Conservation (phyloP, 2,329 filamentous ascomycete genomes). For the Venturia effusa region DNA sequence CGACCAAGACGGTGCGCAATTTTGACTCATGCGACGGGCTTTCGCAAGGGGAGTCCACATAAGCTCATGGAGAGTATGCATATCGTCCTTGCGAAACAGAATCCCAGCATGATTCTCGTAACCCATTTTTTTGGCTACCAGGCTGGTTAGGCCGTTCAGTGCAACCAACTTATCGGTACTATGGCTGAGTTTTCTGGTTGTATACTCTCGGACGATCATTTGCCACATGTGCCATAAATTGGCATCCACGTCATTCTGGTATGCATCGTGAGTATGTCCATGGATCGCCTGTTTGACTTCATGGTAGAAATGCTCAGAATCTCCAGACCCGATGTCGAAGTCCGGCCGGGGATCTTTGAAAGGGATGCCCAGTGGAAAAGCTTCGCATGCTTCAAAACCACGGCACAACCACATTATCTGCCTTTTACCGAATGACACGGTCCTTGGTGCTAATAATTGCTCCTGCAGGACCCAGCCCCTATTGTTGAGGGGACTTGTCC, state of each 20-base stretch:
- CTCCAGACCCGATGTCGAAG: neutral
- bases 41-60: neutral
- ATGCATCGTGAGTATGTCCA: neutral
- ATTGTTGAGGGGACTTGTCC: neutral
- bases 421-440: constrained; percentile 14
- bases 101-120: neutral
- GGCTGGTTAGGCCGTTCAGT: neutral
- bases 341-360: neutral
- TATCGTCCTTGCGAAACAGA: neutral
- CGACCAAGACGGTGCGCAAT: neutral
- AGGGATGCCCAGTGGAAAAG: neutral
- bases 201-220: neutral
- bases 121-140: neutral
- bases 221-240: neutral
- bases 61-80: neutral
- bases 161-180: neutral
- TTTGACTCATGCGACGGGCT: neutral
- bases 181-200: neutral
- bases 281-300: neutral
- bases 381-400: neutral
- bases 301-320: neutral
- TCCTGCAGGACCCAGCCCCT: constrained; percentile 19
- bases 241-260: neutral
- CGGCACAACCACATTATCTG: constrained; percentile 1
- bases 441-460: constrained; percentile 14